Evolutionary conservation across 2,329 filamentous ascomycete species (phyloP), one percentile per base, ranked within the genome.

Genomic region (Exophiala sp.): DNA sequence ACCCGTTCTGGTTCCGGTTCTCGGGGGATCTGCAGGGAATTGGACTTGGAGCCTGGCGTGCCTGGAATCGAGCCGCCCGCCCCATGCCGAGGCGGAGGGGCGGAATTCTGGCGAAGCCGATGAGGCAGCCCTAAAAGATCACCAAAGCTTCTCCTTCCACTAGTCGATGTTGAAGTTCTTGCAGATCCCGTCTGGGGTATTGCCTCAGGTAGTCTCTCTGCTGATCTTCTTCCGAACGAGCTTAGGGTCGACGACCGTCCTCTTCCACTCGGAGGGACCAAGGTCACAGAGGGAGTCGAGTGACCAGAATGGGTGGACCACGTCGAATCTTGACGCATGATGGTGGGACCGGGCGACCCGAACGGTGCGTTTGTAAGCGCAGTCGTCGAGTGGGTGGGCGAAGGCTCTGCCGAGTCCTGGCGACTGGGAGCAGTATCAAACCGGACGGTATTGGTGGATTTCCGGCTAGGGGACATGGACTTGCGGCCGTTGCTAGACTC

Each of bases 231-330:
- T 46, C 80, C 77, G 37, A 91, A 68, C 1, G 91, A 97, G 62
- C 86, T 90, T 72, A 95, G 78, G 0, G 93, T 97, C 3, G 90
- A 95, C 14, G 93, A 95, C 58, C 93, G 80, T 45, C 84, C 86
- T 59, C 90, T 78, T 43, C 83, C 70, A 18, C 78, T 76, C 19
- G 80, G 71, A 49, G 83, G 79, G 1, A 79, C 80, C 11, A 81
- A 81, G 4, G 80, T 84, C 46, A 68, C 64, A 19, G 75, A 74
- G 1, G 77, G 74, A 13, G 77, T 76, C 1, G 80, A 81, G 30
- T 69, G 70, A 9, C 70, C 67, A 0, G 91, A 95, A 46, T 80
- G 82, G 16, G 80, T 81, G 1, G 83, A 86, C 27, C 74, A 74
- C 27, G 73, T 75, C 1, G 82, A 86, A 50, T 79, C 76, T 59